A percentile compares a stretch with the other conserved stretches of the same genome.
phyloP scores from a whole-genome alignment of 2,329 filamentous ascomycete species.

The Zymoseptoria ardabiliae region DNA sequence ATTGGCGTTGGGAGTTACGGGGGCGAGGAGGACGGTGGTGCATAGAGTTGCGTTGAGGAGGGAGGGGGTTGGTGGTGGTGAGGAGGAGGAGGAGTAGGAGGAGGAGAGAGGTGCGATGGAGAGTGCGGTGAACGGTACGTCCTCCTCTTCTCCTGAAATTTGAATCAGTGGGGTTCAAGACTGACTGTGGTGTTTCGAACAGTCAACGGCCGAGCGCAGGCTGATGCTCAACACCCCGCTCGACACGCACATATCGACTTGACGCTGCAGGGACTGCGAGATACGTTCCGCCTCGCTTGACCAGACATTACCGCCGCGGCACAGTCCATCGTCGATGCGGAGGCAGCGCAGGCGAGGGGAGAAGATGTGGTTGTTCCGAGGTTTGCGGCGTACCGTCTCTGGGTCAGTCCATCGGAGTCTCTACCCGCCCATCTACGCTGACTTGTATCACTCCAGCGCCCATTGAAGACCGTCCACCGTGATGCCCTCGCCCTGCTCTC shows the following conservation, averaged over 20 bases:
- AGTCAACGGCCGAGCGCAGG: conserved; percentile 10
- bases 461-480: conserved; percentile 13
- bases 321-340: conserved; percentile 7
- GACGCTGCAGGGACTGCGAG: conserved; percentile 8
- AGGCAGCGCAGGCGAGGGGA: conserved; percentile 6
- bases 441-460: not conserved
- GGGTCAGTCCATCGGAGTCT: too few relatives aligned
- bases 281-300: conserved; percentile 1
- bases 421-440: too few relatives aligned
- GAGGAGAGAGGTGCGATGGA: conserved; percentile 5
- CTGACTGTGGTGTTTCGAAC: not conserved
- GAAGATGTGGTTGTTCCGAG: conserved; percentile 12
- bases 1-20: conserved; percentile 12
- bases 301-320: conserved; percentile 10
- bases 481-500: conserved; percentile 15
- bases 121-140: not conserved
- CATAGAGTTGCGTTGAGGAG: conserved; percentile 12
- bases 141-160: not conserved
- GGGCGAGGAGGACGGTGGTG: conserved; percentile 8
- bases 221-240: conserved; percentile 8
- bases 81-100: conserved; percentile 6
- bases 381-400: conserved; percentile 13
- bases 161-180: too few relatives aligned
- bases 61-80: not conserved
- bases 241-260: conserved; percentile 13